A percentile compares a stretch with the other conserved stretches of the same genome.
Conservation (phyloP, 176 grass and related monocot genomes). For the Avena sativa region DNA sequence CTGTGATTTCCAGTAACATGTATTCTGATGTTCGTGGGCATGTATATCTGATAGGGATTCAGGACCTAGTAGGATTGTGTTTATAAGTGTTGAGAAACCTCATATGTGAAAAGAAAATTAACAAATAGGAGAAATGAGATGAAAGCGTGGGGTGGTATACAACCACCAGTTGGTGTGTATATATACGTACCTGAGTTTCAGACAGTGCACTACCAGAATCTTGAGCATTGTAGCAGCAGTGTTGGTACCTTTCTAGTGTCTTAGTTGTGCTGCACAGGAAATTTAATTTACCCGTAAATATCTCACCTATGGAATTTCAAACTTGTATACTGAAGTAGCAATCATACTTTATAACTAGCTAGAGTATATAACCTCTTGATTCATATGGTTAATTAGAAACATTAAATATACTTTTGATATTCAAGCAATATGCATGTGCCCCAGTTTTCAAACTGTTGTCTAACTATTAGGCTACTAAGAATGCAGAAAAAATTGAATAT, state of each 20-base stretch:
- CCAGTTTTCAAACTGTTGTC: too few relatives aligned
- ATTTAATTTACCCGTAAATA: conserved; percentile 4
- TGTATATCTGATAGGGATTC: not conserved
- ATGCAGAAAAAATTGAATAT: not conserved
- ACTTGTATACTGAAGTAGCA: not conserved
- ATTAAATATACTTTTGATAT: not conserved
- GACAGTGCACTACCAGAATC: conserved; percentile 64
- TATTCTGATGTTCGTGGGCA: too few relatives aligned
- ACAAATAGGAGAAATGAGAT: not conserved
- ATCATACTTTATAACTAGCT: not conserved
- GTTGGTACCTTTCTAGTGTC: conserved; percentile 87
- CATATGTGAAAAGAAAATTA: not conserved
- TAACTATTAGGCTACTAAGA: not conserved
- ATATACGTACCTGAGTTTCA: conserved; percentile 73
- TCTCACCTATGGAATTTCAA: not conserved
- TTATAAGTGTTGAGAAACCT: not conserved
- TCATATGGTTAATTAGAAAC: not conserved
- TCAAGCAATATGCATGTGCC: too few relatives aligned
- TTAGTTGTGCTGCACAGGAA: conserved; percentile 58
- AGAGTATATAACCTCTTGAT: not conserved
- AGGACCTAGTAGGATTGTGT: not conserved
- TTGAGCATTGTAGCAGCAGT: conserved; percentile 80
- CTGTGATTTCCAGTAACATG: too few relatives aligned
- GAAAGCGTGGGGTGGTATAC: not conserved
- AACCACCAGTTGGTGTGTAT: not conserved